Evolutionary conservation across 495 filamentous ascomycete genomes (phyloP), one percentile per base, ranked within the genome.

Genomic region (Hypoxylon fragiforme): DNA sequence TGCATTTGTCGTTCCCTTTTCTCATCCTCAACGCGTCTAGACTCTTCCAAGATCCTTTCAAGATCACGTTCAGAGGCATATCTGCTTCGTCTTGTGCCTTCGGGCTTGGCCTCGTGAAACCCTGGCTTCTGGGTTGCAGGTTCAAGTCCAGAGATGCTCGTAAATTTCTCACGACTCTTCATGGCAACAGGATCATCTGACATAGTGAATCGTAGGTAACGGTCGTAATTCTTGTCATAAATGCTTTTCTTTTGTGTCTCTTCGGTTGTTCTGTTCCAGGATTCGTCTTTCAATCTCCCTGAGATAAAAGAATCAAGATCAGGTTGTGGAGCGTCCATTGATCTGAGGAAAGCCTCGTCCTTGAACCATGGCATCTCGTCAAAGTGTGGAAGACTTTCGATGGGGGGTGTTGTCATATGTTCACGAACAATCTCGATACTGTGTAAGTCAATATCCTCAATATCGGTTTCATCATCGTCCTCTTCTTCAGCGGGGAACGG

Each of bases 1-100:
- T 82, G 81, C 20, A 85, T 77, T 48, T 86, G 83, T 41, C 83
- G 79, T 50, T 89, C 88, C 36, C 85, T 73, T 60, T 84, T 85
- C 63, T 91, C 84, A 57, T 84, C 84, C n/a, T 83, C 87, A 31
- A 85, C 88, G 32, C 84, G 84, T 44, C 86, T 81, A 1, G 90
- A 95, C 52, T 89, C 85, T 50, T 87, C 82, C 3, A 97, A 68
- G 3, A 86, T 88, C 41, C 81, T 81, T 57, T 92, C 82, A 38
- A 95, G 75, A 56, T 95, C 90, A 19, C 87, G 78, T 57, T 95
- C 89, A 42, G 77, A 78, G 1, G 78, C 75, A 35, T 74, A 82
- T 35, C 80, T 60, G 18, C 83, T 88, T 40, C 81, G 82, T 12
- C 84, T 79, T 54, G 84, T 82, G 42, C 82, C 81, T 38, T 83